Conservation (phyloP, 169 alveolate species). For the Miamiensis avidus region DNA sequence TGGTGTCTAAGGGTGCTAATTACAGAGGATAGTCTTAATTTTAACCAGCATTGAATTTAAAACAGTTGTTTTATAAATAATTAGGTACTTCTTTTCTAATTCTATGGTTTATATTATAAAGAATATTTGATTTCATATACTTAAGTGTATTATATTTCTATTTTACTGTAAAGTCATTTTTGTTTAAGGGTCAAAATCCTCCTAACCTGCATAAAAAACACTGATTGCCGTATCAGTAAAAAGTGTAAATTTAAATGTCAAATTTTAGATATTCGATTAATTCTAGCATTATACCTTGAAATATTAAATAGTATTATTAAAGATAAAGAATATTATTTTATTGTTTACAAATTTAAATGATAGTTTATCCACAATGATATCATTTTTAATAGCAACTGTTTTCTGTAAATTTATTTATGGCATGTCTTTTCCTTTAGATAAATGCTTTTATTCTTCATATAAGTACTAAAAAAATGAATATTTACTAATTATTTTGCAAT, state of each 20-base stretch:
- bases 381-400: background rate
- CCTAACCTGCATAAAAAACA: background rate
- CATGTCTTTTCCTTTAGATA: too few species aligned
- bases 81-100: background rate
- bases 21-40: background rate
- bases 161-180: background rate
- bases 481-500: too few species aligned
- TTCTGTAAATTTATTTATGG: background rate
- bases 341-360: background rate
- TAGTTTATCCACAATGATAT: background rate
- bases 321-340: too few species aligned
- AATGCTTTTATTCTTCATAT: too few species aligned
- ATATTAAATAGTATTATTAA: too few species aligned
- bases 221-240: background rate
- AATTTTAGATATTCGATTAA: background rate
- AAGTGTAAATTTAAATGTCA: background rate
- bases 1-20: background rate
- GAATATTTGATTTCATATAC: too few species aligned
- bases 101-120: background rate
- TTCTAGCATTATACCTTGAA: background rate
- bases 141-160: too few species aligned
- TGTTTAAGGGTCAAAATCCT: background rate
- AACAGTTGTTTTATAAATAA: too few species aligned
- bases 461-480: too few species aligned
- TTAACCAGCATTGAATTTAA: background rate